Conservation (phyloP, 768 basidiomycete genomes). For the Termitomyces sp. region DNA sequence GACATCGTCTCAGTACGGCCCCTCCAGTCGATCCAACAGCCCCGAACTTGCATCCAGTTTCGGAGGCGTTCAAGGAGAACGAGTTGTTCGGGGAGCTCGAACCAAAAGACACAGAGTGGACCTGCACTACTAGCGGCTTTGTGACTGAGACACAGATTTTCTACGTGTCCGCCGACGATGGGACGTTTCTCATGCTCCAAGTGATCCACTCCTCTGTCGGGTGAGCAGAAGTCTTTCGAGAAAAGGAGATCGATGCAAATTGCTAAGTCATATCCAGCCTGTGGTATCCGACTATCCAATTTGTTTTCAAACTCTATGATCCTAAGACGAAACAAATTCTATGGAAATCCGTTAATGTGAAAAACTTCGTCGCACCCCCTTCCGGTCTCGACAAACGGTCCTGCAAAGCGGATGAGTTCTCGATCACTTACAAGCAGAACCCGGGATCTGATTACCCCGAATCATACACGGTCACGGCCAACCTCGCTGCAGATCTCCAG, state of each 20-base stretch:
- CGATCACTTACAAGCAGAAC: slow-evolving; percentile 60
- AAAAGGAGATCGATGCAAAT: slow-evolving; percentile 11
- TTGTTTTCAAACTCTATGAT: slow-evolving; percentile 86
- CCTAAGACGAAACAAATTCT: slow-evolving; percentile 65
- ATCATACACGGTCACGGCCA: slow-evolving; percentile 74
- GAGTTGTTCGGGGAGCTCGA: slow-evolving; percentile 76
- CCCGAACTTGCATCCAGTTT: slow-evolving; percentile 82
- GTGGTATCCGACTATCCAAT: slow-evolving; percentile 94
- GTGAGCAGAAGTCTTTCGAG: slow-evolving; percentile 13
- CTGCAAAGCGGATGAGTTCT: slow-evolving; percentile 81
- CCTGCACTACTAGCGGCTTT: slow-evolving; percentile 77
- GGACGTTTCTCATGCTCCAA: slow-evolving; percentile 15
- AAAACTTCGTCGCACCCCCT: slow-evolving; percentile 75
- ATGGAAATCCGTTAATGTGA: slow-evolving; percentile 88
- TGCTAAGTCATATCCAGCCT: slow-evolving; percentile 43
- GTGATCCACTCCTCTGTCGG: slow-evolving; percentile 22
- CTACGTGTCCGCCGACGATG: slow-evolving; percentile 47
- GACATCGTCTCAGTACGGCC: slow-evolving; percentile 36
- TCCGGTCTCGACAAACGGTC: slow-evolving; percentile 82
- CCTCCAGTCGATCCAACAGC: slow-evolving; percentile 60
- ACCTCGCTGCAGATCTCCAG: slow-evolving; percentile 76
- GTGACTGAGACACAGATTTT: slow-evolving; percentile 87
- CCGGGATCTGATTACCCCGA: slow-evolving; percentile 64
- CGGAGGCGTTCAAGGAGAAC: slow-evolving; percentile 47
- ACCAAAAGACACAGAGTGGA: slow-evolving; percentile 76